phyloP scores from a whole-genome alignment of 2,329 filamentous ascomycete genomes.

The Dichotomopilus funicola region DNA sequence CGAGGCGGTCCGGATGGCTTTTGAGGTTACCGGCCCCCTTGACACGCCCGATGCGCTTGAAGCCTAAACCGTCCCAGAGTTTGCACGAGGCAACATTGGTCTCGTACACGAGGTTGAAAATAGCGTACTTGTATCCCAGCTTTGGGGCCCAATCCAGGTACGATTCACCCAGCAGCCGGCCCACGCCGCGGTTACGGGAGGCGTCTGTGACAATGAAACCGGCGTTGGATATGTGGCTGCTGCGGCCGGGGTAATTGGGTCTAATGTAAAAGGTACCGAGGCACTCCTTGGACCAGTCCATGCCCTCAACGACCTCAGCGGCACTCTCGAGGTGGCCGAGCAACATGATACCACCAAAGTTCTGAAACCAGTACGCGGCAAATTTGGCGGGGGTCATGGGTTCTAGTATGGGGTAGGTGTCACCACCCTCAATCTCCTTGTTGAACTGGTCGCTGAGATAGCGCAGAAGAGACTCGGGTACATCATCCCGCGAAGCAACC shows the following conservation, averaged over 20 bases:
- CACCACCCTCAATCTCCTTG: constrained; percentile 84
- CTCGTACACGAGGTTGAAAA: constrained; percentile 93
- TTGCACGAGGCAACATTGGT: constrained; percentile 84
- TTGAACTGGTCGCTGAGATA: constrained; percentile 82
- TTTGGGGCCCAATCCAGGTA: constrained; percentile 73
- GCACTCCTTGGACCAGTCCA: constrained; percentile 74
- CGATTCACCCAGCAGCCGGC: constrained; percentile 67
- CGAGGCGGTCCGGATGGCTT: constrained; percentile 60
- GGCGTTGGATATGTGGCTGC: constrained; percentile 85
- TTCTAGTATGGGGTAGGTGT: constrained; percentile 85
- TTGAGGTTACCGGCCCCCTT: constrained; percentile 64
- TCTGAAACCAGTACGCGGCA: constrained; percentile 81
- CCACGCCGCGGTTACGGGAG: constrained; percentile 66
- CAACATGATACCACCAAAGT: constrained; percentile 83
- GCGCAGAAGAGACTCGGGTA: constrained; percentile 66
- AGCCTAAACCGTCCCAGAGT: constrained; percentile 87
- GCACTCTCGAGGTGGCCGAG: constrained; percentile 64
- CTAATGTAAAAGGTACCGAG: constrained; percentile 91
- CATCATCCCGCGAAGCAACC: constrained; percentile 67
- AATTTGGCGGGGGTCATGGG: constrained; percentile 68
- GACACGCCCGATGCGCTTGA: constrained; percentile 84
- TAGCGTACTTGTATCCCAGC: constrained; percentile 83
- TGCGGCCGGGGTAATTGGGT: constrained; percentile 85
- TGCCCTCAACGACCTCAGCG: constrained; percentile 51
- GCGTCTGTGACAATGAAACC: constrained; percentile 70